phyloP scores from a whole-genome alignment of 1,139 yeast species.

The Yamadazyma atlantica region DNA sequence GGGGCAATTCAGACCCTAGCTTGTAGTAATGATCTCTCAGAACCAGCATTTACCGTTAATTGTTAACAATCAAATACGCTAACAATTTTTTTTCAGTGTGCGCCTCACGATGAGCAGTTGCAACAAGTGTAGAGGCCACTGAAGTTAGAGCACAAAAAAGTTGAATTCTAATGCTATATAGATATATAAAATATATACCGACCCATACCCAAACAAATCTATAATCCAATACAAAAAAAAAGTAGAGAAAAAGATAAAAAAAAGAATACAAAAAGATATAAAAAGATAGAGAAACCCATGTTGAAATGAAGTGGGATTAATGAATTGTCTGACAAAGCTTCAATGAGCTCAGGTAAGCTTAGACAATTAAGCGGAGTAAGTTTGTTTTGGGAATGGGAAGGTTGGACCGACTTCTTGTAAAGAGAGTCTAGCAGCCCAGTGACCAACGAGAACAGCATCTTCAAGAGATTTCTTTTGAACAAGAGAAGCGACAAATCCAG shows the following conservation, averaged over 20 bases:
- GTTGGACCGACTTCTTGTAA: slow-evolving; percentile 94
- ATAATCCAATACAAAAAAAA: slow-evolving; percentile 2
- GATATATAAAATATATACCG: neutral
- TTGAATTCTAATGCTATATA: slow-evolving; percentile 7
- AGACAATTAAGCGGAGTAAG: slow-evolving; percentile 37
- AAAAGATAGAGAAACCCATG: slow-evolving; percentile 9
- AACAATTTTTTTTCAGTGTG: slow-evolving; percentile 2
- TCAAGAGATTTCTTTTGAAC: slow-evolving; percentile 71
- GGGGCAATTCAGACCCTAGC: slow-evolving; percentile 73
- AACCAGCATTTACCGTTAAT: slow-evolving; percentile 38
- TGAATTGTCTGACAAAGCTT: too few species aligned
- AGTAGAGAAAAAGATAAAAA: neutral
- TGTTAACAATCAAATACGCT: neutral
- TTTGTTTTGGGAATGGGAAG: slow-evolving; percentile 80
- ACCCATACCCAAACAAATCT: slow-evolving; percentile 1
- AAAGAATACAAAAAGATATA: neutral
- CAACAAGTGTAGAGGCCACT: neutral
- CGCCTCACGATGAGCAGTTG: neutral
- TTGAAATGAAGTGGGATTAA: slow-evolving; percentile 18
- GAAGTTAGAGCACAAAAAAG: slow-evolving; percentile 4
- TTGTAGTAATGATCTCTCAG: slow-evolving; percentile 76
- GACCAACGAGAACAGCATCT: slow-evolving; percentile 79
- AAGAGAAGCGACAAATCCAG: slow-evolving; percentile 91
- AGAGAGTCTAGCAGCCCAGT: slow-evolving; percentile 93
- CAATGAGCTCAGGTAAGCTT: too few species aligned